Evolutionary conservation across 208 protist species (phyloP), one percentile per base, ranked within the genome.

Genomic region (Paratrypanosoma confusum): DNA sequence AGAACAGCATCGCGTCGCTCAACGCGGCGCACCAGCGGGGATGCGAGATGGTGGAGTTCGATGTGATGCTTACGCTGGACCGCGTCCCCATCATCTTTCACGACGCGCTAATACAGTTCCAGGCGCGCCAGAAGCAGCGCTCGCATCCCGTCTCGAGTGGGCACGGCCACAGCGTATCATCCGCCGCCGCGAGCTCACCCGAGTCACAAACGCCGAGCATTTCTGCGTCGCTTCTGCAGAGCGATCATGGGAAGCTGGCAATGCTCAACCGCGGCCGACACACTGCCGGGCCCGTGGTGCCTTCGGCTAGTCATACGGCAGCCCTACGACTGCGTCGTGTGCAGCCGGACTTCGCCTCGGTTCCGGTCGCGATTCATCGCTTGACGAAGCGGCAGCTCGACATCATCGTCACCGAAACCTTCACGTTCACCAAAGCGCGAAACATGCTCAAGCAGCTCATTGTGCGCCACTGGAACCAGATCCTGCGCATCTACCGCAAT

Each of bases 21-120:
- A 80, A 71, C 56, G 75, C 75, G 0, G 80, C 80, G 1, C 75
- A 89, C 50, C 53, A 52, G 7, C 71, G 80, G 16, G 65, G 71
- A 5, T 84, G 75, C 28, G 65, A 74, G 5, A 82, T 81, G 70
- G 66, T 89, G 16, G 75, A 89, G 56, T 75, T 89, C 31, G 80
- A 89, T 39, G 80, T 89, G 21, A 84, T 85, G 80, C 63, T 84
- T n/a, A 83, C 80, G 7, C 49, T 45, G 14, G 80, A 89, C 43
- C 63, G 73, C 17, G 54, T 85, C 26, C 80, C 80, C 0, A 65
- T 89, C 29, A 57, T 85, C 35, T 81, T 84, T 50, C 80, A 89
- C 57, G 80, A 89, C 36, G 72, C 80, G 0, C 40, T 89, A 8
- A 58, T 89, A 32, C 61, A 81, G 40, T 46, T 89, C 22, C 64